Conservation (phyloP, 1,284 basidiomycete species). For the Grifola frondosa region DNA sequence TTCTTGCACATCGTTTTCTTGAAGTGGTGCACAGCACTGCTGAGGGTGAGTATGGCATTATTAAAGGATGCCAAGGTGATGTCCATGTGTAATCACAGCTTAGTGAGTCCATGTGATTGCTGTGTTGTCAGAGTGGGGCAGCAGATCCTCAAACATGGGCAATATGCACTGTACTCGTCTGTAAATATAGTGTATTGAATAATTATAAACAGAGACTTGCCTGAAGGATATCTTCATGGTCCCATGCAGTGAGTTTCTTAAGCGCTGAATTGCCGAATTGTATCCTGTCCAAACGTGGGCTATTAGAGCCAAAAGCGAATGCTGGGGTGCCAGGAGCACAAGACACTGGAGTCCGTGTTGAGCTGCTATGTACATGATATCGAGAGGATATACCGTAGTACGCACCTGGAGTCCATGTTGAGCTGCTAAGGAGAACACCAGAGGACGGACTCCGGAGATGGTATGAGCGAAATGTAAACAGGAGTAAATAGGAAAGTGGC, state of each 20-base stretch:
- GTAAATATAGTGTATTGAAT: not conserved
- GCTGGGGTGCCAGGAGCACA: no score
- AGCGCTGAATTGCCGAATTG: slow-evolving; percentile 29
- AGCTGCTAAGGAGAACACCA: no score
- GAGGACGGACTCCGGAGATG: no score
- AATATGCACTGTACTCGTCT: slow-evolving; percentile 24
- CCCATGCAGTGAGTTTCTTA: slow-evolving; percentile 29
- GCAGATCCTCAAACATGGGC: slow-evolving; percentile 29
- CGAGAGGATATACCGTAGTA: no score
- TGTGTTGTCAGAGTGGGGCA: slow-evolving; percentile 26
- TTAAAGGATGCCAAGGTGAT: slow-evolving; percentile 21
- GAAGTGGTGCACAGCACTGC: slow-evolving; percentile 21
- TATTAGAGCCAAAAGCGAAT: no score
- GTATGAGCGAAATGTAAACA: no score
- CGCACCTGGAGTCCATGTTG: no score
- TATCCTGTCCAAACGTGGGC: slow-evolving; percentile 28
- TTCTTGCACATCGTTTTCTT: slow-evolving; percentile 11
- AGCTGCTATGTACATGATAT: no score
- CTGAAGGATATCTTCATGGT: slow-evolving; percentile 32
- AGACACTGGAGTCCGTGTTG: no score
- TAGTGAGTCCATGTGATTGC: slow-evolving; percentile 33
- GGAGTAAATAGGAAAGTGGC: no score
- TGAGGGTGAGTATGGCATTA: slow-evolving; percentile 16
- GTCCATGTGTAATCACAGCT: slow-evolving; percentile 32
- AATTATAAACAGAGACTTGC: slow-evolving; percentile 7